Conservation (phyloP, 2,329 filamentous ascomycete genomes). For the Ceratocystis smalleyi region DNA sequence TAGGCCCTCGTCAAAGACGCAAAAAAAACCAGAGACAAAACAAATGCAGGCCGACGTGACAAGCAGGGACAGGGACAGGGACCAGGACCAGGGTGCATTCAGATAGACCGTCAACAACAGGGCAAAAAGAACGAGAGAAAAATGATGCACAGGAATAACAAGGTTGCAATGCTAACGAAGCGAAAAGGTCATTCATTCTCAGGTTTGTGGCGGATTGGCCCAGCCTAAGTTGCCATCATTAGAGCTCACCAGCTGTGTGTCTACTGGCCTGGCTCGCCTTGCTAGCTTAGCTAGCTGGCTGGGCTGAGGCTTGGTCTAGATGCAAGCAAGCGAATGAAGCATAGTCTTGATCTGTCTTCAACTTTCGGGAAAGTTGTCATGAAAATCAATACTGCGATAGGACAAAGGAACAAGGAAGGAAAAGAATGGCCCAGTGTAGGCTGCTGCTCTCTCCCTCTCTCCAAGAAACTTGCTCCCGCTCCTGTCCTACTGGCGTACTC, state of each 20-base stretch:
- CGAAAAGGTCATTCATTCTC: neutral
- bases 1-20: neutral
- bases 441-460: neutral
- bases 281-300: neutral
- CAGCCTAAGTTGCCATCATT: neutral
- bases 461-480: neutral
- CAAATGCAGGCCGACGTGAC: neutral
- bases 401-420: neutral
- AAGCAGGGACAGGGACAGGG: neutral
- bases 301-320: neutral
- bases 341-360: neutral
- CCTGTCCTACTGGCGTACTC: neutral
- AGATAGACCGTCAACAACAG: neutral
- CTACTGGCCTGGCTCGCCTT: neutral
- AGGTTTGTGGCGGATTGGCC: neutral
- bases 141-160: neutral
- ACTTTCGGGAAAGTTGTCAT: neutral
- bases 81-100: neutral
- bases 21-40: constrained; percentile 1
- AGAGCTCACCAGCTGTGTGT: neutral
- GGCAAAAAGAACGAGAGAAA: neutral
- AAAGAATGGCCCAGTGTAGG: neutral
- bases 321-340: neutral
- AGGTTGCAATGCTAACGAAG: neutral
- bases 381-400: neutral